Evolutionary conservation across 2,329 filamentous ascomycete genomes (phyloP).

Genomic region (Elsinoe batatas): DNA sequence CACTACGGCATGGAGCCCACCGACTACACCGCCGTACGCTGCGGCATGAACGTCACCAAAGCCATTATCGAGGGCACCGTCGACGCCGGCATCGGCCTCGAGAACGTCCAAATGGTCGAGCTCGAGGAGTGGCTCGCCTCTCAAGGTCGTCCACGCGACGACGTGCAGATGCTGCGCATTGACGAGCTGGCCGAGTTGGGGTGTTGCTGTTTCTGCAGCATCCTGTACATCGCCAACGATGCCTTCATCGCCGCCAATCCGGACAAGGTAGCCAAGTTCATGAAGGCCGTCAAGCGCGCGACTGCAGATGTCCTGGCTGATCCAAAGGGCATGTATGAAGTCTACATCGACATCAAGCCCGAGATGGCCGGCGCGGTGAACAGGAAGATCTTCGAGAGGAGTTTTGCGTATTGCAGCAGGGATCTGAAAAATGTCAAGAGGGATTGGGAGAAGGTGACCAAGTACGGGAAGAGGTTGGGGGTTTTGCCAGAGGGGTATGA

Average conservation of each 20-base stretch:
- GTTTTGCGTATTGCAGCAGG: slow-evolving; percentile 64
- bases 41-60: slow-evolving; percentile 72
- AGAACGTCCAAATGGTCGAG: slow-evolving; percentile 78
- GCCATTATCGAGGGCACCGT: slow-evolving; percentile 64
- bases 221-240: slow-evolving; percentile 73
- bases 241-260: slow-evolving; percentile 56
- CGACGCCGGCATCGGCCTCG: slow-evolving; percentile 65
- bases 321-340: slow-evolving; percentile 54
- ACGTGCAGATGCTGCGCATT: slow-evolving; percentile 73
- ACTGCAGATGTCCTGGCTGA: slow-evolving; percentile 60
- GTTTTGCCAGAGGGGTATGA: slow-evolving; percentile 54
- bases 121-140: slow-evolving; percentile 62
- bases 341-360: slow-evolving; percentile 64
- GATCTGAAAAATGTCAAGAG: slow-evolving; percentile 65
- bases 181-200: slow-evolving; percentile 70
- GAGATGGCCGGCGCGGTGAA: slow-evolving; percentile 59
- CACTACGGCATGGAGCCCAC: slow-evolving; percentile 64
- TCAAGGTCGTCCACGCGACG: slow-evolving; percentile 52
- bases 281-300: slow-evolving; percentile 63
- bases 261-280: slow-evolving; percentile 56
- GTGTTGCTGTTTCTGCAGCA: slow-evolving; percentile 76
- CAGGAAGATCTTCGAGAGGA: slow-evolving; percentile 70
- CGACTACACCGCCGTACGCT: slow-evolving; percentile 68
- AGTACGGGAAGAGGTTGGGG: slow-evolving; percentile 63
- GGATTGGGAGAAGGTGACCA: slow-evolving; percentile 70